Evolutionary conservation across 2,329 filamentous ascomycete genomes (phyloP), one percentile per base, ranked within the genome.

Genomic region (Exophiala dermatitidis): DNA sequence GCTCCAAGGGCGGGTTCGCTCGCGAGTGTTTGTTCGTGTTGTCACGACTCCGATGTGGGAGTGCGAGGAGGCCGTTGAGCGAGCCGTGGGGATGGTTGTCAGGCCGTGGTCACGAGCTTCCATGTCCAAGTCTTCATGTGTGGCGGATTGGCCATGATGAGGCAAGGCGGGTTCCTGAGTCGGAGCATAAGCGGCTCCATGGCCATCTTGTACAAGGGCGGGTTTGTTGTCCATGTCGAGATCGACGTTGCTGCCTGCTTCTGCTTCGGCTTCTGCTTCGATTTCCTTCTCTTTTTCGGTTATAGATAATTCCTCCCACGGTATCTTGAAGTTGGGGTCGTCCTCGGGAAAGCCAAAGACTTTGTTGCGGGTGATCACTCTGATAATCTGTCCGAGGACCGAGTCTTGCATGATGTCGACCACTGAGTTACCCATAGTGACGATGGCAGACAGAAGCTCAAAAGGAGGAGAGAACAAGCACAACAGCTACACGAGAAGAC

Each of bases 271-370:
- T 4, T n/a, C 36, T 19, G 36, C 46, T 41, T 57, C 59, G 33
- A 57, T 53, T 12, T 59, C 59, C 10, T 52, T 50, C 37, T 57
- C 53, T 38, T 62, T 61, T 36, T 59, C 56, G 4, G 28, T 47
- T 10, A 33, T 43, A n/a, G 47, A 40, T n/a, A 52, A 53, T 26
- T 51, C 41, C 32, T 62, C 57, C 61, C 61, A 63, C 1, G 65
- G 67, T n/a, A 66, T 62, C 36, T 65, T 38, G 55, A 69, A 69
- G 52, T 57, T 63, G 7, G 66, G 59, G 32, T 62, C 53, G 38
- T 73, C 71, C 64, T 78, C 75, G 9, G 70, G 68, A 54, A 74
- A 78, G 50, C 70, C 62, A 41, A 77, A 68, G 38, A 71, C 62
- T 50, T 69, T 71, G 46, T 72, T 72, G 1, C 66, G 60, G 3